These are phyloP conservation scores for Verruconis gallopava DNA, from an alignment of 2,329 filamentous ascomycete species.

Conservation along the genomic window DNA sequence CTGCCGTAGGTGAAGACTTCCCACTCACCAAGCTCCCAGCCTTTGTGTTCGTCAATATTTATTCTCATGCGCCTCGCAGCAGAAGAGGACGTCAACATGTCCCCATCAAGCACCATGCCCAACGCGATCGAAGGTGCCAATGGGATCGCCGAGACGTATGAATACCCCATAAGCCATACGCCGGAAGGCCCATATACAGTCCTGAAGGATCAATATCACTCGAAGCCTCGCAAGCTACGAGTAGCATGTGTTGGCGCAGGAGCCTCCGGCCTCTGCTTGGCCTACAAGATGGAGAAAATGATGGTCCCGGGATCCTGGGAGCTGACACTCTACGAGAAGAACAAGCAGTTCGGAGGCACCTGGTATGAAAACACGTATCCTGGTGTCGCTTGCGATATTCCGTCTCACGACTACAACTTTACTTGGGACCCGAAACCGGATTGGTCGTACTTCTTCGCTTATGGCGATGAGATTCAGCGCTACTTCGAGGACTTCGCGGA, in stretches of 20 bases:
- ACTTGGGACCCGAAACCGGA: conserved; percentile 46
- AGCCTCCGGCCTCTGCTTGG: conserved; percentile 10
- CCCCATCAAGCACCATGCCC: conserved; percentile 19
- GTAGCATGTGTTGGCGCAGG: conserved; percentile 11
- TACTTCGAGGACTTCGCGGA: conserved; percentile 34
- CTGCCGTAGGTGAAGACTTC: not conserved
- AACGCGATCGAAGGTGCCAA: conserved; percentile 18
- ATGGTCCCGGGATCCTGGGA: conserved; percentile 9
- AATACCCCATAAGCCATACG: conserved; percentile 20
- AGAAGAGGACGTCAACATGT: conserved; percentile 15
- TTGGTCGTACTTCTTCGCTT: conserved; percentile 46
- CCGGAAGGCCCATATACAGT: conserved; percentile 20
- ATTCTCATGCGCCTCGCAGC: not conserved
- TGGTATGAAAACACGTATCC: conserved; percentile 21
- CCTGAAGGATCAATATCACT: conserved; percentile 21
- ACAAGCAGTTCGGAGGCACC: conserved; percentile 9
- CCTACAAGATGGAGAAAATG: conserved; percentile 12
- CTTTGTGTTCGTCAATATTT: not conserved
- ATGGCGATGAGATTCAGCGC: conserved; percentile 40
- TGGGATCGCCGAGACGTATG: conserved; percentile 17
- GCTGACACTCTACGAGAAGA: conserved; percentile 11
- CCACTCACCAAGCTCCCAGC: not conserved
- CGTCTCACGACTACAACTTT: conserved; percentile 47
- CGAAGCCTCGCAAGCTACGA: conserved; percentile 15
- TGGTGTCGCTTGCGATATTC: conserved; percentile 23